phyloP scores from a whole-genome alignment of 2,329 filamentous ascomycete species.

The Thielaviopsis populi region DNA sequence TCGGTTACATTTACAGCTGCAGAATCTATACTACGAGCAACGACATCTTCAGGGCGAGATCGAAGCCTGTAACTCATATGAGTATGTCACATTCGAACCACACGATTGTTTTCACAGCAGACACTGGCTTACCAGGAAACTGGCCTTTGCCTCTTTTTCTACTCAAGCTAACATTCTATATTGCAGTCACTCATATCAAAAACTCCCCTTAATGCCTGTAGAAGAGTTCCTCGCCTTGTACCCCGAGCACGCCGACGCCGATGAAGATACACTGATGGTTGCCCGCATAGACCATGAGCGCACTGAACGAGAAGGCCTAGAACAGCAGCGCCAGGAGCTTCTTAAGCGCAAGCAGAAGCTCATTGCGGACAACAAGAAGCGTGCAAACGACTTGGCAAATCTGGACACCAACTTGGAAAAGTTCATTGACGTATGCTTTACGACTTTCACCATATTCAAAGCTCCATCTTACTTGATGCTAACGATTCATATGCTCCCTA shows the following conservation, averaged over 20 bases:
- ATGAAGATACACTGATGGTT: conserved; percentile 72
- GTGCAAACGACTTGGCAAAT: conserved; percentile 83
- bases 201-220: conserved; percentile 68
- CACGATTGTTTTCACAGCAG: neutral
- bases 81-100: conserved; percentile 41
- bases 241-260: conserved; percentile 56
- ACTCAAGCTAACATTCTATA: neutral
- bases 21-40: conserved; percentile 95
- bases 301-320: conserved; percentile 65
- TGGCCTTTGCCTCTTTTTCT: neutral
- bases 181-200: conserved; percentile 69
- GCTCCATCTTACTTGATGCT: conserved; percentile 3
- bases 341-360: conserved; percentile 50
- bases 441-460: neutral
- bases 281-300: conserved; percentile 86
- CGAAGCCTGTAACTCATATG: conserved; percentile 73
- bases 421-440: conserved; percentile 62
- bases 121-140: neutral
- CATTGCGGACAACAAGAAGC: conserved; percentile 65
- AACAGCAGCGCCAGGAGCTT: conserved; percentile 66
- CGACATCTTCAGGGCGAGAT: conserved; percentile 83
- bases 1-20: conserved; percentile 74
- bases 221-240: conserved; percentile 67
- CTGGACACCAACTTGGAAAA: conserved; percentile 85
- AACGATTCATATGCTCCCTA: conserved; percentile 15